Evolutionary conservation across 495 filamentous ascomycete species (phyloP).

Genomic region (Geoglossum glabrum): DNA sequence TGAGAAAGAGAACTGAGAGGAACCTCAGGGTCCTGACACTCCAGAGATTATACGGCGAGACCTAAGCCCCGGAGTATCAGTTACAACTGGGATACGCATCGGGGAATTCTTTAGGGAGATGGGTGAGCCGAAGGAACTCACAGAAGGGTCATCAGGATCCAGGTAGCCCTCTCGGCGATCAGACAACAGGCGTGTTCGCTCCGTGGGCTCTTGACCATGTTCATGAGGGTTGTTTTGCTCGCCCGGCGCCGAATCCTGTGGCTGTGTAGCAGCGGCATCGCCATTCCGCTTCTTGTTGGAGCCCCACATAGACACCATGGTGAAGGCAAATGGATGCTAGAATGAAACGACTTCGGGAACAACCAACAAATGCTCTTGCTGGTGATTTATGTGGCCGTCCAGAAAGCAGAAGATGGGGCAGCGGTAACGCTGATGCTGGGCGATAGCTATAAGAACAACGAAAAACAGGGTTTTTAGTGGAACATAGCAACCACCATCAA

Average conservation of each 20-base stretch:
- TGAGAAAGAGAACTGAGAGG: constrained; percentile 50
- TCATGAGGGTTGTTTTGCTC: background rate
- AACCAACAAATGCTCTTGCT: no score
- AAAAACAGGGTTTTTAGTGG: no score
- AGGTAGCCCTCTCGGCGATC: constrained; percentile 39
- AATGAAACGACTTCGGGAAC: no score
- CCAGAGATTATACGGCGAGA: constrained; percentile 92
- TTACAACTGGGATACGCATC: background rate
- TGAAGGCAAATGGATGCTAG: background rate
- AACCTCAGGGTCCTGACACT: constrained; percentile 59
- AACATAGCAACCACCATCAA: no score
- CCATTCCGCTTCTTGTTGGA: constrained; percentile 3
- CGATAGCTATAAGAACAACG: no score
- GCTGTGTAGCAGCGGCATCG: background rate
- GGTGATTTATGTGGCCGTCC: no score
- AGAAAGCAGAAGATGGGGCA: no score
- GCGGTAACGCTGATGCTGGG: no score
- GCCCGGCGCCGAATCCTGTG: background rate
- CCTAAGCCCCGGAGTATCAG: constrained; percentile 23
- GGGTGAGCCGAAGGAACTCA: constrained; percentile 20
- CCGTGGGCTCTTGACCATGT: constrained; percentile 28
- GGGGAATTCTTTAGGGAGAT: background rate
- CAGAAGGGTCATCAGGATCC: constrained; percentile 87
- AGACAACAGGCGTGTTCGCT: constrained; percentile 56
- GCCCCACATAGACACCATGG: constrained; percentile 7